Evolutionary conservation across 2,329 filamentous ascomycete species (phyloP), one percentile per base, ranked within the genome.

Genomic region (Epichloe hybrida): DNA sequence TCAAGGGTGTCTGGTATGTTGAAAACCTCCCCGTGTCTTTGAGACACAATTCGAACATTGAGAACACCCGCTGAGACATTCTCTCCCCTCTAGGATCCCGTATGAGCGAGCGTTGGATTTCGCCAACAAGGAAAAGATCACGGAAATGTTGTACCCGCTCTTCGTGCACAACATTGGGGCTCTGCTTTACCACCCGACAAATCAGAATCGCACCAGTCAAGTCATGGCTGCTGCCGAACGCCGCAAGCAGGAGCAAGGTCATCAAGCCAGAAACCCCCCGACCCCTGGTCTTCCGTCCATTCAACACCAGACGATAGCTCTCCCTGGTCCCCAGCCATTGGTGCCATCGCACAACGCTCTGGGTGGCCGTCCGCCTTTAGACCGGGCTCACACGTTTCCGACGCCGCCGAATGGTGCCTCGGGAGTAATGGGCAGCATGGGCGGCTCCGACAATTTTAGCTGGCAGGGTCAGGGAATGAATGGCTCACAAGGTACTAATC

Each of bases 121-220:
- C 65, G 93, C 93, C 57, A 98, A 98, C 73, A 97, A 96, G 76
- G 93, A 98, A 69, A 97, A 97, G 72, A 98, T 97, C 56, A 97
- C 93, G 0, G 91, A 97, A 69, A 73, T 90, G 46, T 72, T 97
- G 50, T 98, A 97, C 67, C 93, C 93, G 49, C 75, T 98, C 46
- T 98, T 98, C 66, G 93, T 97, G 39, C 90, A 97, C 69, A 95
- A 97, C 69, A 97, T 97, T 64, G 88, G 88, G 53, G 86, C 88
- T 52, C 75, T 97, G 56, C 78, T 97, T 47, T 97, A 96, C 67
- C 91, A 97, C 65, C 91, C 93, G 0, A 84, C 86, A 40, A 96
- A 96, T 65, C 85, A 89, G 63, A 86, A 72, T 57, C 77, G 88
- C 58, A 88, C 84, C 45, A 89, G 84, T 67, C 83, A 88, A 63